Conservation (phyloP, 768 basidiomycete genomes). For the Mycena capillaripes region DNA sequence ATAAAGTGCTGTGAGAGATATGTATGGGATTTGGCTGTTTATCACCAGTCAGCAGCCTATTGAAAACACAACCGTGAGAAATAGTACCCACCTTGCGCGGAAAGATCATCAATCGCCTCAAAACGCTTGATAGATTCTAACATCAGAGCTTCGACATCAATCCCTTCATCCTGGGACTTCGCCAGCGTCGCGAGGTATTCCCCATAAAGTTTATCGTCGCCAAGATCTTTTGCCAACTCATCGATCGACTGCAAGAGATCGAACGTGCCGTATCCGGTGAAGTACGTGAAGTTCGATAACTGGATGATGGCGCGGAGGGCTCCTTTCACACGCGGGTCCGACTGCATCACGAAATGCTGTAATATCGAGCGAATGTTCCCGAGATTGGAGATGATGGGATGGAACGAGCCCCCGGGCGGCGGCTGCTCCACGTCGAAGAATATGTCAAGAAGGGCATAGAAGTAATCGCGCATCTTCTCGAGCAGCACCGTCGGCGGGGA, state of each 20-base stretch:
- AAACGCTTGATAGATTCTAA: not conserved
- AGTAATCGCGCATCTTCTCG: not conserved
- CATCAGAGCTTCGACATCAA: not conserved
- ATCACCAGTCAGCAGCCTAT: not conserved
- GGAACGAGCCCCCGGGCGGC: conserved; percentile 6
- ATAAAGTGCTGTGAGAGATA: not conserved
- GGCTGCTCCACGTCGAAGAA: conserved; percentile 5
- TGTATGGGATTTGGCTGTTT: not conserved
- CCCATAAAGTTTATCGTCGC: not conserved
- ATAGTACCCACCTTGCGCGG: not conserved
- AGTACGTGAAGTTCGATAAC: not conserved
- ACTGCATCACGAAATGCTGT: not conserved
- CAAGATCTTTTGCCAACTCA: not conserved
- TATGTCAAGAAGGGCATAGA: not conserved
- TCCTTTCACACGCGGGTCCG: not conserved
- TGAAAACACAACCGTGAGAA: not conserved
- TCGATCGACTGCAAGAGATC: not conserved
- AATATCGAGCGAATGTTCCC: not conserved
- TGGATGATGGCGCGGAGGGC: not conserved
- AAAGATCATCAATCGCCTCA: not conserved
- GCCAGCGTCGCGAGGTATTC: not conserved
- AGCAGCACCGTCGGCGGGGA: not conserved
- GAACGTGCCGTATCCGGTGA: not conserved
- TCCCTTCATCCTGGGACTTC: not conserved
- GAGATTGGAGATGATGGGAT: not conserved